Conservation (phyloP, 2,329 filamentous ascomycete genomes). For the Paecilomyces formosus region DNA sequence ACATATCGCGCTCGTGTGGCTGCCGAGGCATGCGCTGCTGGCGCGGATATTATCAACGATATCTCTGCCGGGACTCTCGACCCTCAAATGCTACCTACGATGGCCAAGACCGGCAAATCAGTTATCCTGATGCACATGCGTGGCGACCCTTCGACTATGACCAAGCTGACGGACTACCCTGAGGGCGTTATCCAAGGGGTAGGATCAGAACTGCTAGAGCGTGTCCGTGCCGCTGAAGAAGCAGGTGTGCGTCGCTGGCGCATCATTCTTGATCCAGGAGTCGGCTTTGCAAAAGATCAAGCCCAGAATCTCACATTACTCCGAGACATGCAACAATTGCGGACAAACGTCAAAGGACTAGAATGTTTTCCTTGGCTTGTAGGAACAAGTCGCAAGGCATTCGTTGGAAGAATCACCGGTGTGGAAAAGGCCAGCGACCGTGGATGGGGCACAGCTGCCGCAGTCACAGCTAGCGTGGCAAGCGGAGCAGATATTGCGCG, state of each 20-base stretch:
- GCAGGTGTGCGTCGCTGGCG: constrained; percentile 88
- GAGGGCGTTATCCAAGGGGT: constrained; percentile 60
- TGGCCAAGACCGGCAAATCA: constrained; percentile 69
- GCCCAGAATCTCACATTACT: constrained; percentile 78
- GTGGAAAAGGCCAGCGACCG: constrained; percentile 63
- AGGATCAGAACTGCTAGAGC: constrained; percentile 58
- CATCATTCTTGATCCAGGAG: constrained; percentile 86
- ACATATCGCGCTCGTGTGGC: constrained; percentile 86
- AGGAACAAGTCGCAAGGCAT: constrained; percentile 81
- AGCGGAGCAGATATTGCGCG: constrained; percentile 87
- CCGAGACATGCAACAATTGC: constrained; percentile 56
- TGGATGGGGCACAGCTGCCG: constrained; percentile 79
- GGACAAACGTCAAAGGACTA: constrained; percentile 26
- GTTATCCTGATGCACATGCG: constrained; percentile 92
- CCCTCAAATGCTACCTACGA: constrained; percentile 69
- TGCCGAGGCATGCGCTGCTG: constrained; percentile 63
- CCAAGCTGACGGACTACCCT: constrained; percentile 58
- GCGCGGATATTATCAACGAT: constrained; percentile 92
- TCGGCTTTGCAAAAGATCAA: constrained; percentile 84
- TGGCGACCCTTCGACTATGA: constrained; percentile 79
- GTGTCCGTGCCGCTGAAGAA: constrained; percentile 66
- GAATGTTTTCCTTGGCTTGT: constrained; percentile 78
- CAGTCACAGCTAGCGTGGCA: constrained; percentile 75
- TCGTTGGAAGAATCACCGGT: constrained; percentile 76
- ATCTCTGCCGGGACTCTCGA: constrained; percentile 79